These are phyloP conservation scores for Elsinoe necatrix DNA, from an alignment of 2,329 filamentous ascomycete species.

Conservation along the genomic window DNA sequence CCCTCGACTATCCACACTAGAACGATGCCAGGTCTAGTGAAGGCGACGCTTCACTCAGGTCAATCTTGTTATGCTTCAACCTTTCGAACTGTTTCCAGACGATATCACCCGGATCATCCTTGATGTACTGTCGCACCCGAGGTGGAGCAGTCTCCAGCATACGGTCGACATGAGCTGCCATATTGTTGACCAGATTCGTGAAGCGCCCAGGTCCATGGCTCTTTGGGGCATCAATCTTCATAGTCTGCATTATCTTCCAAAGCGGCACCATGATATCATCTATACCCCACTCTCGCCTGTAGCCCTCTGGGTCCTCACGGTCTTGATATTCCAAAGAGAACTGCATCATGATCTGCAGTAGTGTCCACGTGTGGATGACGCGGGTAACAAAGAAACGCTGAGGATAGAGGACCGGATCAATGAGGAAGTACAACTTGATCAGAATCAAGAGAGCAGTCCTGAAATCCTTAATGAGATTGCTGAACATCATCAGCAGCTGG, in stretches of 20 bases:
- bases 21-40: neutral
- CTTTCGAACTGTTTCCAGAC: constrained; percentile 4
- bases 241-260: neutral
- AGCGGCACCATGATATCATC: neutral
- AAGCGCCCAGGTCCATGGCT: neutral
- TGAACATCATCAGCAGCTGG: constrained; percentile 44
- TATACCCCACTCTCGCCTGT: constrained; percentile 2
- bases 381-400: constrained; percentile 45
- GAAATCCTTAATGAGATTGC: constrained; percentile 33
- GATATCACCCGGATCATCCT: neutral
- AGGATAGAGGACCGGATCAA: constrained; percentile 46
- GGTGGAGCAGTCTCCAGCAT: neutral
- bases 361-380: constrained; percentile 38
- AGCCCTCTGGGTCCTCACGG: neutral
- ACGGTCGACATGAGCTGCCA: neutral
- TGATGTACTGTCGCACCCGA: neutral
- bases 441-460: constrained; percentile 38
- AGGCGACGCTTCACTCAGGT: neutral
- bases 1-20: neutral
- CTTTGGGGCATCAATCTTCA: neutral
- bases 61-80: constrained; percentile 8
- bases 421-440: constrained; percentile 42
- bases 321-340: neutral
- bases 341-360: neutral
- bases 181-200: neutral